Base-by-base conservation (phyloP, 768 basidiomycete genomes). In the Collybia sp. region DNA sequence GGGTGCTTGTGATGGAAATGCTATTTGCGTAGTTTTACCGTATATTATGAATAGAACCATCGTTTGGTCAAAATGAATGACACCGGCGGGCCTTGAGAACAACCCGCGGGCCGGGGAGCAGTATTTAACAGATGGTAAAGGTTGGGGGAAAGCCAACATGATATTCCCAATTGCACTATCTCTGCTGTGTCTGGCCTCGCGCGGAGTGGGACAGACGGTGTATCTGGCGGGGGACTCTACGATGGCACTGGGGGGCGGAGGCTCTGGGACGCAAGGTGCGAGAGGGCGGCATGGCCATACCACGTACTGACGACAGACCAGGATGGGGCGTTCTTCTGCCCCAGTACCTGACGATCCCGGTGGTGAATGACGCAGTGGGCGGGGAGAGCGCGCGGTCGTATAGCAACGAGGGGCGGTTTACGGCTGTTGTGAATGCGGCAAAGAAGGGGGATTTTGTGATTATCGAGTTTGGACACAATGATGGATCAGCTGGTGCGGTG, bases 391-490 rank as follows among this genome's bases (percentile, higher is more conserved):
- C 76, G 1, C 64, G 76, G 32, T 72, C 70, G 36, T 78, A 67
- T 49, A 73, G 71, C 11, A 71, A 73, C 15, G 70, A 75, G 51
- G 75, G 75, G 31, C 62, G 70, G 6, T 76, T 77, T 55, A 64
- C 63, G 13, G 65, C 64, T 9, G 55, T 75, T 20, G 65, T 70
- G 46, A 66, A 70, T 53, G 65, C 62, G 2, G 69, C 60, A 6
- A 64, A 68, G 46, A 46, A 57, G 30, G 69, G 69, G 11, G 71
- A 72, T 47, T 71, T 66, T 55, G 72, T 71, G 15, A 54, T 75
- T 45, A 70, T 74, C 43, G 67, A 70, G 47, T 74, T 77, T 41
- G 75, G 74, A 2, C 76, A 76, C 51, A 77, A 76, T 50, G 75
- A 76, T 49, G 69, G 68, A 1, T 51, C 57, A n/a, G 57, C 66